Evolutionary conservation across 306 rosid genomes (phyloP).

Genomic region (Pyrus communis): DNA sequence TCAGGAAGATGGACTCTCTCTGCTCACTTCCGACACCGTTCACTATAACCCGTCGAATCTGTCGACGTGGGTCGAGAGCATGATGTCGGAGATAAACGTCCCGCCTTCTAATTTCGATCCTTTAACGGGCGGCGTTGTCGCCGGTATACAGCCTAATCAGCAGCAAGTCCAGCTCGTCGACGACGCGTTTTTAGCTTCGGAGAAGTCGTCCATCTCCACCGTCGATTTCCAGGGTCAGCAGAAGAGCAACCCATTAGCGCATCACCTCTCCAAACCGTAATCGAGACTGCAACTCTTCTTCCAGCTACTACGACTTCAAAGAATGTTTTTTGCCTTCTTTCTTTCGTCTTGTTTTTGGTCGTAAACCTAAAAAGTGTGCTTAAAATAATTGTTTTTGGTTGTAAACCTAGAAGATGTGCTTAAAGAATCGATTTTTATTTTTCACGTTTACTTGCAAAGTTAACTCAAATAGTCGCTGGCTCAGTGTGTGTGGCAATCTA

Average conservation of each 20-base stretch:
- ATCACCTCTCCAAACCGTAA: neutral
- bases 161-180: neutral
- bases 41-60: slow-evolving; percentile 85
- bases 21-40: slow-evolving; percentile 45
- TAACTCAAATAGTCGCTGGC: neutral
- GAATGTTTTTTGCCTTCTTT: too few species aligned
- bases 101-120: slow-evolving; percentile 33
- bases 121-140: slow-evolving; percentile 4
- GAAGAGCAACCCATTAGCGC: neutral
- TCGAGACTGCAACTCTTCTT: slow-evolving; percentile 30
- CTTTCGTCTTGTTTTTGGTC: too few species aligned
- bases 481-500: too few species aligned
- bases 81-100: slow-evolving; percentile 49
- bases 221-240: slow-evolving; percentile 25
- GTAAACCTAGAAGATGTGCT: neutral
- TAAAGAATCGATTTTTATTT: too few species aligned
- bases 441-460: neutral
- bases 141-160: neutral
- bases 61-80: slow-evolving; percentile 55
- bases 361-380: too few species aligned
- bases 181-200: slow-evolving; percentile 34
- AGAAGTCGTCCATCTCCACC: slow-evolving; percentile 52
- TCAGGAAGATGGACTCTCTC: slow-evolving; percentile 39
- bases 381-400: too few species aligned
- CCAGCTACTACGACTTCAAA: slow-evolving; percentile 51